Evolutionary conservation across 306 rosid genomes (phyloP).

Genomic region (Corylus heterophylla): DNA sequence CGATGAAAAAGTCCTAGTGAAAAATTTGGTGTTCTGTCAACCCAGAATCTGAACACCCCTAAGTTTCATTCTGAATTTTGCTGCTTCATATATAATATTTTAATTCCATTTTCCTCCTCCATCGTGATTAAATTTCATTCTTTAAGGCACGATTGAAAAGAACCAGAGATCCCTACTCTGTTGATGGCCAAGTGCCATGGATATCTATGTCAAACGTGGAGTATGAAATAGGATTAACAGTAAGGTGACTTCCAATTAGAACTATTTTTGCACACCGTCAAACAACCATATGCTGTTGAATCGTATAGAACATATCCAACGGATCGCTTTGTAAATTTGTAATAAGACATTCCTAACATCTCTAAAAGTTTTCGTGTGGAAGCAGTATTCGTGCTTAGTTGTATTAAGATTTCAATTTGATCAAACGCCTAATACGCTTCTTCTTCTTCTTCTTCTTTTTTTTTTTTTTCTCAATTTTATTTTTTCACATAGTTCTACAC

Average conservation of each 20-base stretch:
- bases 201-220: neutral
- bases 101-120: neutral
- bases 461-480: neutral
- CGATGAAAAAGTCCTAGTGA: neutral
- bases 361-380: neutral
- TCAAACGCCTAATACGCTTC: neutral
- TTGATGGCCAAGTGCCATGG: neutral
- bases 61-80: slow-evolving; percentile 14
- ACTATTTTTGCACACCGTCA: neutral
- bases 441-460: too few species aligned
- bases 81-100: neutral
- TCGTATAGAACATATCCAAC: neutral
- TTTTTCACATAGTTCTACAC: too few species aligned
- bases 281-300: neutral
- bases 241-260: neutral
- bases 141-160: neutral
- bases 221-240: neutral
- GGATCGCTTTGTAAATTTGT: neutral
- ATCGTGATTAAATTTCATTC: neutral
- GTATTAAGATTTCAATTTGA: neutral
- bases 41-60: neutral
- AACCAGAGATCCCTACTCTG: neutral
- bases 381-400: neutral
- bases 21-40: neutral
- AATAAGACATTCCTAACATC: neutral